Base-by-base conservation (phyloP, 140 eudicot genomes). In the Ambrosia hybrid region DNA sequence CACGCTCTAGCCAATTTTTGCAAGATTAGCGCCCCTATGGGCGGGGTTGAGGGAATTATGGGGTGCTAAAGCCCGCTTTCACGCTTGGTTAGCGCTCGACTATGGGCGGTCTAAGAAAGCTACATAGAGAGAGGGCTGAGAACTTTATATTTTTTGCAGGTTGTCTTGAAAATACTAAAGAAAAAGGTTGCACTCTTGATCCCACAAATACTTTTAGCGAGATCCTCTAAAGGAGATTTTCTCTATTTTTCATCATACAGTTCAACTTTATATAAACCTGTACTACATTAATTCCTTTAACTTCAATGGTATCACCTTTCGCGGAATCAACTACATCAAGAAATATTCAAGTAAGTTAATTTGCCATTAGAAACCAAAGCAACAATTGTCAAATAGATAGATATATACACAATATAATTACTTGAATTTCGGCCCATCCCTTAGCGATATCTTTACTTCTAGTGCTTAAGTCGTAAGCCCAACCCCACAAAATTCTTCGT, bases 391-490 rank as follows among this genome's bases (percentile, higher is more conserved):
- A n/a, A n/a, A n/a, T n/a, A n/a, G n/a, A n/a, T n/a, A n/a, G n/a
- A 59, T 1, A 51, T 51, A 51, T 2, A 51, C 17, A 51, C 3
- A 12, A 33, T 30, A 59, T 33, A 21, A 5, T 61, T 61, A 61
- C 67, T 33, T 61, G 67, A 34, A 61, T 61, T 61, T 46, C 67
- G 9, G 67, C 46, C 67, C 67, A 61, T 9, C 67, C 67, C 46
- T 61, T 61, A 4, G 45, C 67, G 4, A 61, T 36, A 61, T 61
- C 67, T 61, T 61, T 46, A 11, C 21, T 36, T 33, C 7, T 88
- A n/a, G 59, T 72, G 37, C 69, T 21, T n/a, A 61, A 59, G 51
- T 72, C 77, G 7, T 72, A 59, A 33, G 69, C 69, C 77, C 75
- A 71, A 15, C 75, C 66, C 75, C 75, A 71, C 11, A 56, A 38